A percentile compares a stretch with the other conserved stretches of the same genome.
These are phyloP conservation scores for Cinnamomum chago DNA, from an alignment of 164 flowering plant genomes.

Conservation along the genomic window DNA sequence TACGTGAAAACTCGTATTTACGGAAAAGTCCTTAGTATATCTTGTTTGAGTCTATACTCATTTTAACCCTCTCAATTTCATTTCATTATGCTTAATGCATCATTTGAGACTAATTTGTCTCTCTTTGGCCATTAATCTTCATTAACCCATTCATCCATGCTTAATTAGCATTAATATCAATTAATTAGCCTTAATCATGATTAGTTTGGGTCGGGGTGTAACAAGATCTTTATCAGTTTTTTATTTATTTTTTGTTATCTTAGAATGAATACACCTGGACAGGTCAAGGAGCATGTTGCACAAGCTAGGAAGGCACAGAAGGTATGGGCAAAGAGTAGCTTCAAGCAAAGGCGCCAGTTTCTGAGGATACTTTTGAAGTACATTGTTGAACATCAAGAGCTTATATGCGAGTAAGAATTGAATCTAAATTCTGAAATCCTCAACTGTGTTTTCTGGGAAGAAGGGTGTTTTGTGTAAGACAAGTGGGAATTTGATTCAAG, in stretches of 20 bases:
- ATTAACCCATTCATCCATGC: too few relatives aligned
- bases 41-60: too few relatives aligned
- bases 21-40: too few relatives aligned
- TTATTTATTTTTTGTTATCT: background rate
- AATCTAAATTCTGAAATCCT: background rate
- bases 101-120: too few relatives aligned
- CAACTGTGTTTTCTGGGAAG: background rate
- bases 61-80: too few relatives aligned
- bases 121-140: too few relatives aligned
- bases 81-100: too few relatives aligned
- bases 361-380: conserved; percentile 88
- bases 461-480: background rate
- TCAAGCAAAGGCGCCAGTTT: conserved; percentile 93
- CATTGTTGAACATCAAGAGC: conserved; percentile 90
- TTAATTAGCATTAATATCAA: too few relatives aligned
- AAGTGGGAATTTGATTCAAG: background rate
- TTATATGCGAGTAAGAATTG: conserved; percentile 89
- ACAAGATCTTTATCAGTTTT: too few relatives aligned
- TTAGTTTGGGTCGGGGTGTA: too few relatives aligned
- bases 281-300: conserved; percentile 85
- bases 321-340: conserved; percentile 82
- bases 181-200: too few relatives aligned
- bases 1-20: too few relatives aligned
- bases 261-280: conserved; percentile 14
- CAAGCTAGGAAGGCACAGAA: conserved; percentile 86